Evolutionary conservation across 2,329 filamentous ascomycete species (phyloP), one percentile per base, ranked within the genome.

Genomic region (Verticillium tricorpus): DNA sequence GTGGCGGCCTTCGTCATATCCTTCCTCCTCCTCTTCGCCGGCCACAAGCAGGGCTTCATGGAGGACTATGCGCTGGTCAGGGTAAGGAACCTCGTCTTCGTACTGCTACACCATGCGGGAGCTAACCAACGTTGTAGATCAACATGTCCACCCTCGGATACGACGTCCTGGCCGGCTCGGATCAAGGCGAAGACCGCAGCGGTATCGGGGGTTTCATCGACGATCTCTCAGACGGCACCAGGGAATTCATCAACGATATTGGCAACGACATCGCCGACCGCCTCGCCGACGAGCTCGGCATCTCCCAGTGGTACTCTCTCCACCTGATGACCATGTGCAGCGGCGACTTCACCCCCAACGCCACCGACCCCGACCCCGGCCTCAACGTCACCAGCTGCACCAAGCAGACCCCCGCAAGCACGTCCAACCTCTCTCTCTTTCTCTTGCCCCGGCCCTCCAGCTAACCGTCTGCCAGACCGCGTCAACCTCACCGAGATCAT

Each of bases 221-320:
- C 35, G 62, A 60, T 31, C 64, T 74, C 55, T 71, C 72, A 59
- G 68, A 76, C 40, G 71, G 74, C 9, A 70, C 75, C 62, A 72
- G 71, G 57, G 74, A 75, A 52, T 69, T 73, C 55, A 62, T 81
- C 63, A 77, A 78, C 65, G 71, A 78, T 35, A 67, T 80, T 37
- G 71, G 72, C 5, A 74, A 76, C 61, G 72, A 77, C 8, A 64
- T 78, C 45, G 76, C 76, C 40, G 79, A 77, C 61, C 66, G 77
- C 59, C 58, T 81, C 56, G 72, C 75, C 57, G 71, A 75, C 14
- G 72, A 74, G n/a, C 70, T 83, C 32, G 80, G 80, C 28, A 77
- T 83, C 61, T 75, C 76, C 1, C 73, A 83, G 63, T 83, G 81
- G 81, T 83, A 83, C 66, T 82, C 80, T 17, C 63, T 83, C 34